A percentile compares a stretch with the other conserved stretches of the same genome.
phyloP scores from a whole-genome alignment of 108 stramenopile species.

The Pinguiococcus pyrenoidosus region DNA sequence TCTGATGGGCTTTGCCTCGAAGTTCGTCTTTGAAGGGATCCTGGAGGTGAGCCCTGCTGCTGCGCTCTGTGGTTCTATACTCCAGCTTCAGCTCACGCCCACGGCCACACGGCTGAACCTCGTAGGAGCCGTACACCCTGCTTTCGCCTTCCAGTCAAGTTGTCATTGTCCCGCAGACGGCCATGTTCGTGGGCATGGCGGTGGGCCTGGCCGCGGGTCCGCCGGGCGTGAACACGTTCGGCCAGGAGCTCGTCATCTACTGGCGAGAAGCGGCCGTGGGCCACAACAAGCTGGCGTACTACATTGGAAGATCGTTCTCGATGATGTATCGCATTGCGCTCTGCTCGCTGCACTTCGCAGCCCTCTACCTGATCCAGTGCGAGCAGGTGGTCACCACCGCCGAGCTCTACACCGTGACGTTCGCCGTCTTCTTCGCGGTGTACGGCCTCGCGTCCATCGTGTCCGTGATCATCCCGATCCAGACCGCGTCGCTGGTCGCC shows the following conservation, averaged over 20 bases:
- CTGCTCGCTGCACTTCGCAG: neutral
- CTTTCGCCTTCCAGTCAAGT: neutral
- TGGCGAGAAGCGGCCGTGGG: constrained; percentile 5
- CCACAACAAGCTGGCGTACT: constrained; percentile 2
- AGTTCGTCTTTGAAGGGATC: too few relatives aligned
- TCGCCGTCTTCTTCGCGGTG: neutral
- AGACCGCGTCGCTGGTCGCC: neutral
- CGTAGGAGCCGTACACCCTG: neutral
- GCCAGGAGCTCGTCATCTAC: neutral
- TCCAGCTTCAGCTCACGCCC: too few relatives aligned
- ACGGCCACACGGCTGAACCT: too few relatives aligned
- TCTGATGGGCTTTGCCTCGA: too few relatives aligned
- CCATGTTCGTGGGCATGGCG: neutral
- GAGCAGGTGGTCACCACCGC: neutral
- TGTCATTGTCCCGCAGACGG: neutral
- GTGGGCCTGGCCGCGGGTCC: neutral
- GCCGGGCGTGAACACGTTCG: neutral
- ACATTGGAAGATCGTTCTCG: too few relatives aligned
- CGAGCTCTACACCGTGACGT: neutral
- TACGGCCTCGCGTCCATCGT: constrained; percentile 3
- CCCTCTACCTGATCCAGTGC: neutral
- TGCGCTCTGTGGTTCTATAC: too few relatives aligned
- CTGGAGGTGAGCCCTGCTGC: too few relatives aligned
- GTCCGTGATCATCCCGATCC: neutral
- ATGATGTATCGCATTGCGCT: neutral